These are phyloP conservation scores for Spencermartinsiella ligniputridi DNA, from an alignment of 1,139 yeast genomes.

Conservation along the genomic window DNA sequence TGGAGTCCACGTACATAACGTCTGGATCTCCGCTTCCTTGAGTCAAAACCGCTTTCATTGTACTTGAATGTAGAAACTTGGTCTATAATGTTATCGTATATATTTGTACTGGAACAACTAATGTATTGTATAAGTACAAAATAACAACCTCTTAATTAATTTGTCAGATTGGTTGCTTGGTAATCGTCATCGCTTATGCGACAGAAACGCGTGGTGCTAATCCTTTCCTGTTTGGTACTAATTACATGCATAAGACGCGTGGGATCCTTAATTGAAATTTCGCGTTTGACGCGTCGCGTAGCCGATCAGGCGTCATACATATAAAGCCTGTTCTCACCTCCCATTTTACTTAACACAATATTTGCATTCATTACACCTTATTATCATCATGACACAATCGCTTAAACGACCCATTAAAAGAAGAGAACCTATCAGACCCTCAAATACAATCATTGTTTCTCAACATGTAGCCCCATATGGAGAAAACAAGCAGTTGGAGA, in stretches of 20 bases:
- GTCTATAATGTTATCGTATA: no score
- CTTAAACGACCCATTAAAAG: neutral
- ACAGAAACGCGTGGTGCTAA: neutral
- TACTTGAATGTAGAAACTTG: no score
- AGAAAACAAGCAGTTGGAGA: neutral
- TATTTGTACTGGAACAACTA: no score
- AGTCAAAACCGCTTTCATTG: constrained; percentile 29
- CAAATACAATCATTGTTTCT: neutral
- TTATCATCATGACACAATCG: neutral
- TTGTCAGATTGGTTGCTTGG: no score
- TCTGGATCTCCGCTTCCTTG: constrained; percentile 30
- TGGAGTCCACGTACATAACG: constrained; percentile 24
- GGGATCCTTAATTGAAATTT: neutral
- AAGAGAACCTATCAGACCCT: neutral
- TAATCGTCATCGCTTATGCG: neutral
- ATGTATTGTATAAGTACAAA: no score
- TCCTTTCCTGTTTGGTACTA: neutral
- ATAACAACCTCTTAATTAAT: no score
- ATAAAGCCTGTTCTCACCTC: no score
- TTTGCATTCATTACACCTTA: no score
- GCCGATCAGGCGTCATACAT: no score
- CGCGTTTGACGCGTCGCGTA: constrained; percentile 2
- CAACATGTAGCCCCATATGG: neutral
- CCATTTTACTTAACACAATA: no score
- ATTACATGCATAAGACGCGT: neutral